Conservation (phyloP, 352 stramenopile genomes). For the Phytophthora hibernalis region DNA sequence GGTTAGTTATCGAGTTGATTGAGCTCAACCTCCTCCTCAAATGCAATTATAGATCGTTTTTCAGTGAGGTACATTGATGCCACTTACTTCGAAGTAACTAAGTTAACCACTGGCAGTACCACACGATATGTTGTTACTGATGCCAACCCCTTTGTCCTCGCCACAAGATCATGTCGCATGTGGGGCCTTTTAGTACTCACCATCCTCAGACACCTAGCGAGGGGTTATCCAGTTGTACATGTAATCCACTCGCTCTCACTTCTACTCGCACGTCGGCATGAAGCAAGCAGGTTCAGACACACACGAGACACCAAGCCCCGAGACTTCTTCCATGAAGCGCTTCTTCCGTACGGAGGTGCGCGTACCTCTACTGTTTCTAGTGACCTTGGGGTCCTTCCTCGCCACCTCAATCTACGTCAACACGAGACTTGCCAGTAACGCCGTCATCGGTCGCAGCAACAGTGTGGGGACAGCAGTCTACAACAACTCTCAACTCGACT, state of each 20-base stretch:
- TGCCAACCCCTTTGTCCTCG: no score
- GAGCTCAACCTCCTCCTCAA: constrained; percentile 24
- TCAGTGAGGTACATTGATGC: no score
- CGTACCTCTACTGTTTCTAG: constrained; percentile 6
- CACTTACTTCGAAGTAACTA: no score
- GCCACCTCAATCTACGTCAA: constrained; percentile 34
- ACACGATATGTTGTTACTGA: no score
- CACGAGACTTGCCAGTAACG: constrained; percentile 19
- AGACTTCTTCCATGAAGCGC: not conserved
- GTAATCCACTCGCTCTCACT: not conserved
- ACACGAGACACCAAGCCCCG: not conserved
- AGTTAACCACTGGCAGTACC: not conserved
- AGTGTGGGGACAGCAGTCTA: constrained; percentile 16
- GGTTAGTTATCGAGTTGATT: not conserved
- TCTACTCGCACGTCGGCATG: not conserved
- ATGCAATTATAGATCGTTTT: no score
- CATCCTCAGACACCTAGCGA: not conserved
- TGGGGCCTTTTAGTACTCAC: not conserved
- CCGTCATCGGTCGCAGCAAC: constrained; percentile 20
- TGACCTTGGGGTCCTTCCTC: constrained; percentile 5
- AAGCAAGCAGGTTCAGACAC: not conserved
- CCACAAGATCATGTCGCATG: no score
- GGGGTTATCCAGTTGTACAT: no score
- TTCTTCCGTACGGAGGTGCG: not conserved
- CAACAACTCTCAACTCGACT: constrained; percentile 23